Evolutionary conservation across 768 basidiomycete species (phyloP).

Genomic region (Leucocoprinus sp.): DNA sequence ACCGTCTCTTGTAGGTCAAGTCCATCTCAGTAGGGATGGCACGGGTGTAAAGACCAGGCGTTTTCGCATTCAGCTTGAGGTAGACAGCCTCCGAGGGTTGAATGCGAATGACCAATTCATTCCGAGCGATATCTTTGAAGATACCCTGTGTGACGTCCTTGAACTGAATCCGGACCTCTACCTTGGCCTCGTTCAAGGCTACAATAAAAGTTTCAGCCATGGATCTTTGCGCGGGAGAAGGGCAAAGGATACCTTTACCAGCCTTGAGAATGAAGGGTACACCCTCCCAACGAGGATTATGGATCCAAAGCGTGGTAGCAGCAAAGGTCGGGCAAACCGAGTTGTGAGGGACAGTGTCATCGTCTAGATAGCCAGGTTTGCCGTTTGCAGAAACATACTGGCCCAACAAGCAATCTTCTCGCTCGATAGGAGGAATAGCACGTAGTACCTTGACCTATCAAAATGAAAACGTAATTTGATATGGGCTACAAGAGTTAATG

Average conservation of each 20-base stretch:
- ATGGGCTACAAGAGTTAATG: slow-evolving; percentile 7
- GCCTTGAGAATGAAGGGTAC: slow-evolving; percentile 98
- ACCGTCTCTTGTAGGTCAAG: slow-evolving; percentile 93
- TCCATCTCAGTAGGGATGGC: slow-evolving; percentile 97
- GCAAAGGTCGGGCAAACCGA: slow-evolving; percentile 95
- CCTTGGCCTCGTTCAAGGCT: slow-evolving; percentile 98
- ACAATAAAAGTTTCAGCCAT: slow-evolving; percentile 12
- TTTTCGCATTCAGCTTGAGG: slow-evolving; percentile 94
- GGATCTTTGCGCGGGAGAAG: background rate
- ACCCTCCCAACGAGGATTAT: slow-evolving; percentile 97
- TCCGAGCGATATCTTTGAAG: slow-evolving; percentile 92
- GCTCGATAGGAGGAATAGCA: slow-evolving; percentile 74
- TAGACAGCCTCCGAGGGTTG: slow-evolving; percentile 96
- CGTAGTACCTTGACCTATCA: slow-evolving; percentile 91
- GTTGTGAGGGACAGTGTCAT: slow-evolving; percentile 86
- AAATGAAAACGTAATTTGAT: slow-evolving; percentile 4
- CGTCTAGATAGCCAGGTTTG: slow-evolving; percentile 99
- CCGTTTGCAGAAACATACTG: slow-evolving; percentile 86
- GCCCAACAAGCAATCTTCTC: slow-evolving; percentile 78
- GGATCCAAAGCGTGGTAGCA: slow-evolving; percentile 81
- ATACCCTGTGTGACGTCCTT: slow-evolving; percentile 96
- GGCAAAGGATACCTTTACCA: slow-evolving; percentile 66
- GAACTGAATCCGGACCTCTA: slow-evolving; percentile 96
- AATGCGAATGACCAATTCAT: slow-evolving; percentile 96
- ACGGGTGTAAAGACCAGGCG: slow-evolving; percentile 82